Evolutionary conservation across 2,329 filamentous ascomycete species (phyloP).

Genomic region (Penicillium sp.): DNA sequence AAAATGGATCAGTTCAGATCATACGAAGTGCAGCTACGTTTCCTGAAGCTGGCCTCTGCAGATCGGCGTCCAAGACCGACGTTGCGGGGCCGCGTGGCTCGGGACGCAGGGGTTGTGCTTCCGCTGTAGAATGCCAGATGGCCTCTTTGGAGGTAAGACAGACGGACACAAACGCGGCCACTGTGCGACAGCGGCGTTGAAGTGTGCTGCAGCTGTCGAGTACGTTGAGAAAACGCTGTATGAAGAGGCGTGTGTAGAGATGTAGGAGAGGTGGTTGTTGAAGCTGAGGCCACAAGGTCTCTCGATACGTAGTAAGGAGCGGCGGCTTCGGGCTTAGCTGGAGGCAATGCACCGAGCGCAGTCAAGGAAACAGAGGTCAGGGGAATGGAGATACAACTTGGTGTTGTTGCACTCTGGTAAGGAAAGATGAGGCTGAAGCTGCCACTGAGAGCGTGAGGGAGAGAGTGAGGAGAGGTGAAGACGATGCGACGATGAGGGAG

Average conservation of each 20-base stretch:
- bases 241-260: background rate
- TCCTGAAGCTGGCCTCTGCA: background rate
- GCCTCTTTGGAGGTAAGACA: constrained; percentile 3
- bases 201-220: background rate
- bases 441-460: background rate
- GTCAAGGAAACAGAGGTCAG: background rate
- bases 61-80: constrained; percentile 1
- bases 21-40: background rate
- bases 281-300: background rate
- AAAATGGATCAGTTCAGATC: constrained; percentile 2
- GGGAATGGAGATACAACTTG: background rate
- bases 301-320: background rate
- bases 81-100: constrained; percentile 10
- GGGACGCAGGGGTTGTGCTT: constrained; percentile 5
- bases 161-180: background rate
- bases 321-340: background rate
- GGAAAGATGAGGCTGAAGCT: background rate
- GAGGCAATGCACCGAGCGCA: background rate
- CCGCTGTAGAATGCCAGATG: constrained; percentile 9
- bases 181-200: background rate
- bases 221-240: background rate
- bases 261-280: no score
- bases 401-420: background rate
- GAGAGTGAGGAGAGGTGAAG: background rate
- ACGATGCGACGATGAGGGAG: background rate